Percentiles rank a stretch among this genome's conserved stretches.
Evolutionary conservation across 75 land plant genomes (phyloP).

Genomic region (Pinus albicaulis): DNA sequence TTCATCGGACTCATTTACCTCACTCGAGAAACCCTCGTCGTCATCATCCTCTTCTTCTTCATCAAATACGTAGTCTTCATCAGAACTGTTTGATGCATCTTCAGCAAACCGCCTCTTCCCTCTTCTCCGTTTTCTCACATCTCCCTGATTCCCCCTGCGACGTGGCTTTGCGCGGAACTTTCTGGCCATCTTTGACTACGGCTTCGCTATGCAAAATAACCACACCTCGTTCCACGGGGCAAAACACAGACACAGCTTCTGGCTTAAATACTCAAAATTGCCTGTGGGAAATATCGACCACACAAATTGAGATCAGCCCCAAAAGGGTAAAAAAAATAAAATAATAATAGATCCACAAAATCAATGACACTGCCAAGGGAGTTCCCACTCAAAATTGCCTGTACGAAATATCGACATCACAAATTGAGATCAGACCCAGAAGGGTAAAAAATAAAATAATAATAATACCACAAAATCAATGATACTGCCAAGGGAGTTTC

Average conservation of each 20-base stretch:
- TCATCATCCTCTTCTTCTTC: conserved; percentile 38
- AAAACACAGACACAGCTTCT: neutral
- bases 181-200: neutral
- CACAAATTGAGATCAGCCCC: neutral
- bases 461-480: neutral
- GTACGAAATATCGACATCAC: neutral
- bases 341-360: neutral
- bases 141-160: neutral
- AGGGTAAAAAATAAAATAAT: neutral
- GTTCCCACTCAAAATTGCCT: neutral
- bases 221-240: neutral
- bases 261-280: neutral
- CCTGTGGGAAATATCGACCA: neutral
- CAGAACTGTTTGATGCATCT: conserved; percentile 45
- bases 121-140: neutral
- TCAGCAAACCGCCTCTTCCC: neutral
- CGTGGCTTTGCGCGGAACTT: neutral
- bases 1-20: conserved; percentile 22
- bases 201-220: neutral
- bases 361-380: too few relatives aligned
- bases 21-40: neutral
- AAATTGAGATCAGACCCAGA: neutral
- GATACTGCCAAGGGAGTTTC: neutral
- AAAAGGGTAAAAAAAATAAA: too few relatives aligned
- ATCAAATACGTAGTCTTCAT: conserved; percentile 50